Evolutionary conservation across 2,329 filamentous ascomycete species (phyloP), one percentile per base, ranked within the genome.

Genomic region (Colletotrichum neosansevieriae): DNA sequence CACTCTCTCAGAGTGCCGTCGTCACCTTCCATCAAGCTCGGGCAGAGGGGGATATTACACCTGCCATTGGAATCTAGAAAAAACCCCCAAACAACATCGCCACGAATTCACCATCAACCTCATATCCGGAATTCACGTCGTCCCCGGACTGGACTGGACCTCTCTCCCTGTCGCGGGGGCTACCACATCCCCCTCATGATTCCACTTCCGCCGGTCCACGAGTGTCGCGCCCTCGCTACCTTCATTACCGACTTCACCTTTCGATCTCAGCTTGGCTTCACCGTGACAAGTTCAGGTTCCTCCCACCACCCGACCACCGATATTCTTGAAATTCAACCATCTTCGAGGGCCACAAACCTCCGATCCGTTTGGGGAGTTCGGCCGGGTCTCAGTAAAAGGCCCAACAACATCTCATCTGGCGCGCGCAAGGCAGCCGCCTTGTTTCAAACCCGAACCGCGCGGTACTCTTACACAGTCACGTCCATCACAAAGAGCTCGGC

Each of bases 371-470:
- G 34, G 29, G 29, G 34, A 21, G 32, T 57, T 53, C 19, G 59
- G 59, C 51, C 64, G 51, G 49, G 63, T 19, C 58, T 36, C 21
- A 12, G 36, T 36, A 54, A 32, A 54, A 32, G 40, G 40, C n/a
- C 45, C 29, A 53, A 53, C 29, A 12, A 15, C 58, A 34, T 29
- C 36, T 15, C 9, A 10, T 32, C 24, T 58, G 32, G 42, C 64
- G 64, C 64, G 58, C 64, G 64, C 59, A 50, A 42, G 15, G 49
- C 50, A 11, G 38, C 40, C 34, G 38, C 40, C 34, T 32, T 62
- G 63, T 67, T 67, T 63, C 50, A 56, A 6, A 13, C 15, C 29
- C 7, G 40, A 63, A 13, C 44, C 64, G 56, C 57, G 63, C 63
- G 57, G 49, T 21, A 51, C 47, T 38, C 51, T 45, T 29, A 2